Evolutionary conservation across 768 basidiomycete genomes (phyloP), one percentile per base, ranked within the genome.

Genomic region (Psilocybe azurescens): DNA sequence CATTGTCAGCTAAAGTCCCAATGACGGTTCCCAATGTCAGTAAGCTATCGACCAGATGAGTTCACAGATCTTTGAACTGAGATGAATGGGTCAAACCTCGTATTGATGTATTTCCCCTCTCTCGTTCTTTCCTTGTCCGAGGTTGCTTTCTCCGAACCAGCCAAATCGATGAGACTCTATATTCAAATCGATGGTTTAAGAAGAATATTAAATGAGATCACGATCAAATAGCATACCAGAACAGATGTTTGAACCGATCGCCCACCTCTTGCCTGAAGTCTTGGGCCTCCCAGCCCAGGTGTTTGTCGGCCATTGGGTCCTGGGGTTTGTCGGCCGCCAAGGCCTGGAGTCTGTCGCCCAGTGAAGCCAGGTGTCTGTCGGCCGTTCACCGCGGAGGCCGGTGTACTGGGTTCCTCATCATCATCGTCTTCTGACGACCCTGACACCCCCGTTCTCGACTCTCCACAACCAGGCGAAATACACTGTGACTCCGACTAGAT

Each of bases 81-180:
- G 7, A 0, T 48, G 38, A 16, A 44, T 14, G 14, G 5, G 29
- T 64, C 70, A 8, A 28, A 88, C 90, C 89, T 91, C 3, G 91
- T 93, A 70, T 99, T 99, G 77, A 99, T 99, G 71, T 95, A 97
- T 71, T 92, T 94, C 11, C 97, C 97, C 74, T 99, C 97, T 49
- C 91, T 84, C n/a, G 95, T 95, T 49, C 97, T 81, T 60, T 98
- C 95, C 73, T 96, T 97, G 74, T 96, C 94, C 1, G 91, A 93
- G 0, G 96, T 98, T 0, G 96, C 97, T 72, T 90, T 94, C 73
- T 99, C 97, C 0, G 95, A 97, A 3, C 97, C 97, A 53, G 97
- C 97, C 10, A 99, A 81, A 81, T 99, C 95, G 61, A 97, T 97
- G 52, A 97, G 79, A 72, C 91, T 95, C 92, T 95, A 66, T 95